Evolutionary conservation across 2,329 filamentous ascomycete genomes (phyloP).

Genomic region (Coleophoma crateriformis): DNA sequence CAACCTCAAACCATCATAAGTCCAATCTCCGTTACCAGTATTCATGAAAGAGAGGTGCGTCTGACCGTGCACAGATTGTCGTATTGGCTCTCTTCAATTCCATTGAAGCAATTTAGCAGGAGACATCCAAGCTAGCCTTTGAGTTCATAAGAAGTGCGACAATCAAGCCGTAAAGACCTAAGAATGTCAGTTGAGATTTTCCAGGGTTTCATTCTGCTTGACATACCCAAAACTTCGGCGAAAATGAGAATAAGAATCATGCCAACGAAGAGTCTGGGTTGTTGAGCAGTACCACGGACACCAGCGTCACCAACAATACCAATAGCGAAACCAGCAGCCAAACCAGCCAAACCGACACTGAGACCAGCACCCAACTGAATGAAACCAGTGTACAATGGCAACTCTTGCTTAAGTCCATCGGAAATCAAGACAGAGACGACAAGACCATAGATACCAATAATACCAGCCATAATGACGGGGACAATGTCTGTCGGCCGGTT

Average conservation of each 20-base stretch:
- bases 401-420: constrained; percentile 66
- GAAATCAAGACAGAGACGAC: constrained; percentile 86
- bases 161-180: constrained; percentile 98
- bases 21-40: constrained; percentile 14
- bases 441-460: constrained; percentile 97
- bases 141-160: constrained; percentile 99
- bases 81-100: constrained; percentile 15
- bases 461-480: constrained; percentile 99
- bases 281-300: constrained; percentile 76
- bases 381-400: constrained; percentile 76
- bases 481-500: constrained; percentile 71
- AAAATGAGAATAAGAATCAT: constrained; percentile 85
- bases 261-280: constrained; percentile 65
- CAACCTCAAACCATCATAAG: constrained; percentile 3
- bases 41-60: constrained; percentile 23
- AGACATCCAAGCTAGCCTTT: constrained; percentile 63
- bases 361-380: constrained; percentile 83
- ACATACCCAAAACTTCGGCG: constrained; percentile 73
- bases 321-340: constrained; percentile 81
- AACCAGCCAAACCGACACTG: constrained; percentile 73
- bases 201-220: not conserved
- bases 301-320: constrained; percentile 85
- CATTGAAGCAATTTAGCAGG: constrained; percentile 43
- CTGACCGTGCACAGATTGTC: constrained; percentile 14
- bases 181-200: too few species aligned